Evolutionary conservation across 352 stramenopile species (phyloP), one percentile per base, ranked within the genome.

Genomic region (Phytopythium aichiense): DNA sequence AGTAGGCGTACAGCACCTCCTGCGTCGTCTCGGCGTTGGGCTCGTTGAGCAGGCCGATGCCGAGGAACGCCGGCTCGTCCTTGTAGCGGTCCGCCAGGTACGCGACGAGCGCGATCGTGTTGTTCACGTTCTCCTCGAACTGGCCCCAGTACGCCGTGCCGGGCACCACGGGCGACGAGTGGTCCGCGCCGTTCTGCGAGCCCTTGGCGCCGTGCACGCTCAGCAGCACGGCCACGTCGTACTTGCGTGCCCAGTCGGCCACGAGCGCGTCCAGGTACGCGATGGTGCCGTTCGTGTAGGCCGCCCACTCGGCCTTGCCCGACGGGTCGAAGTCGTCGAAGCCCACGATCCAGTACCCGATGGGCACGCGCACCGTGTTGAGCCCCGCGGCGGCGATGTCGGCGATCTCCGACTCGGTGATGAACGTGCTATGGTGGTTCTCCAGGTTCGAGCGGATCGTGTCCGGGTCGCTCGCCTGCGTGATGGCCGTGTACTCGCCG

Each of bases 401-500:
- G 9, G 49, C 48, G 52, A 88, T 84, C 50, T 88, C 79, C 40
- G 66, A 54, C 60, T 95, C 83, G 0, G 77, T 84, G 61, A 93
- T 91, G 50, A 83, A 95, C 7, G 67, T 81, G 20, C 60, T 55
- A 38, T 82, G 81, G 62, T 94, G 85, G 33, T 68, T 65, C 35
- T 81, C 74, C 40, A 91, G 76, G 15, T 79, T 63, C 13, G 52
- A 66, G 3, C 76, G 64, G 28, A 81, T 81, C 35, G 69, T 56
- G 28, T 79, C 68, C 5, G 66, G 71, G 35, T 73, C 67, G 31
- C 42, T 61, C 20, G 73, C 67, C 38, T 80, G 56, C 6, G 64
- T 73, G 57, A 92, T 91, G 38, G 81, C 80, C 16, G 64, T 78
- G 61, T 89, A 90, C 61, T 94, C 86, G 13, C 83, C 81, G 0